A percentile compares a stretch with the other conserved stretches of the same genome.
Conservation (phyloP, 140 eudicot genomes). For the Cichorium intybus region DNA sequence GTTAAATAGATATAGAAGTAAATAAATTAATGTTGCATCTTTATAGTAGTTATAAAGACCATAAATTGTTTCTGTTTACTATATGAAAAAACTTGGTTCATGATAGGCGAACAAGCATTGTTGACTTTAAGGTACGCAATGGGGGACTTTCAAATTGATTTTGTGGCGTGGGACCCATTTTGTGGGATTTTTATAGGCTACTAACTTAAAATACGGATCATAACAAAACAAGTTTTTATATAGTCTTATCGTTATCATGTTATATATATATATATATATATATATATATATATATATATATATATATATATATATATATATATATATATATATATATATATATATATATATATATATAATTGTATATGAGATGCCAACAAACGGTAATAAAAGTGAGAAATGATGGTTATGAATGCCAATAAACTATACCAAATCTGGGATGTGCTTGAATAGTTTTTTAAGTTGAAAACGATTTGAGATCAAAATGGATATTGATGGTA, state of each 20-base stretch:
- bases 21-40: background rate
- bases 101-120: constrained; percentile 3
- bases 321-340: background rate
- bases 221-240: background rate
- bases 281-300: background rate
- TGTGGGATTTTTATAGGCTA: background rate
- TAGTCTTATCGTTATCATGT: background rate
- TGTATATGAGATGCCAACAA: constrained; percentile 1
- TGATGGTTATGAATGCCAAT: background rate
- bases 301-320: background rate
- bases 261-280: background rate
- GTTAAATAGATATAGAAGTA: background rate
- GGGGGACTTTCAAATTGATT: constrained; percentile 9
- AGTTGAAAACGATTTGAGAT: background rate
- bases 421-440: background rate
- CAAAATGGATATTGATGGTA: background rate
- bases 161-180: constrained; percentile 4
- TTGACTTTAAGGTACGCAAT: constrained; percentile 20
- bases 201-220: background rate
- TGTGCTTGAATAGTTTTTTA: background rate
- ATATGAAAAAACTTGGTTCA: background rate
- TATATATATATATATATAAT: background rate
- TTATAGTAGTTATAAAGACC: background rate
- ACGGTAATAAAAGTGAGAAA: background rate
- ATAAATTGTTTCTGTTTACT: too few species aligned